Base-by-base conservation (phyloP, 176 grass and related monocot species). In the Triticum turgidum region DNA sequence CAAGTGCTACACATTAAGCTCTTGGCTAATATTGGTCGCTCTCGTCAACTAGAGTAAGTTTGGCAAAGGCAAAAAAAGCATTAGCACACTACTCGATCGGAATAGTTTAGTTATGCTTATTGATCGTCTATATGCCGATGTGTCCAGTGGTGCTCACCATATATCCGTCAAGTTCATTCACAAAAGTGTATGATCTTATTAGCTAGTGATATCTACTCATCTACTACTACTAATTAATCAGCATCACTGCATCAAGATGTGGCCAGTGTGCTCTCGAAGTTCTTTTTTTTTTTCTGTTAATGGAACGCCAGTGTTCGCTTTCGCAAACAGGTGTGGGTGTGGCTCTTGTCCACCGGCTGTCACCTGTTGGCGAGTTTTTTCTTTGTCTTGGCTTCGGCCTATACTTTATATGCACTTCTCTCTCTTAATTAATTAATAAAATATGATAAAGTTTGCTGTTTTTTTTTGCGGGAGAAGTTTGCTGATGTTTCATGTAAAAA, bases 151-250 rank as follows among this genome's bases (percentile, higher is more conserved):
- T 54, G 65, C 45, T 69, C 64, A 52, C 47, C 80, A n/a, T 24
- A 69, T 52, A 56, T 54, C 73, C 27, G 25, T 33, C 47, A 77
- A 77, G 74, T 33, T 30, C 47, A 33, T 77, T 77, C 49, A 27
- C 30, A 30, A 29, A 77, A 52, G 74, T 77, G 47, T 47, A 54
- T 56, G 17, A 77, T 77, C 74, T 77, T 34, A 21, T 77, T 77
- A 56, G 74, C 74, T 77, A 56, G 74, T 77, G 74, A 56, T 77
- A 77, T 77, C 74, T 77, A 77, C 74, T 51, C 74, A 77, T 77
- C 74, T 56, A 51, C 47, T 77, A 77, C 74, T 56, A 77, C 73
- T 17, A 30, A 18, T 74, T 56, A 77, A 51, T 34, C 8, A 77
- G 47, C 27, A 56, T 49, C 45, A 49, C 14, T 49, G 45, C 45